Base-by-base conservation (phyloP, 2,329 filamentous ascomycete genomes). In the Alternaria conjuncta region DNA sequence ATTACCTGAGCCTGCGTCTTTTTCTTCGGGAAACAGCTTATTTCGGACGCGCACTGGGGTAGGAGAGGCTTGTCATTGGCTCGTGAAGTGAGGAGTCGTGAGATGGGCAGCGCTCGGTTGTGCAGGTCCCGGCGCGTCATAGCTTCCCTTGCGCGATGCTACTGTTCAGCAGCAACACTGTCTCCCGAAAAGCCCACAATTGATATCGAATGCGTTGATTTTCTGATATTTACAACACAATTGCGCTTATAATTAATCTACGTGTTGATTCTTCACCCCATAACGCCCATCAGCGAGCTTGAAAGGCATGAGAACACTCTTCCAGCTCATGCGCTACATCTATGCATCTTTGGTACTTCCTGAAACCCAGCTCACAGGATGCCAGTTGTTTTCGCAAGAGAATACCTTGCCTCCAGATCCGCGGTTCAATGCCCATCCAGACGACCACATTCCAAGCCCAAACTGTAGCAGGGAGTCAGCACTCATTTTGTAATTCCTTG, bases 371-470 rank as follows among this genome's bases (percentile, higher is more conserved):
- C 68, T 71, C 4, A 64, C 54, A 21, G 72, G 70, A n/a, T 64
- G 65, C 72, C 72, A 76, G 44, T 77, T 78, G 45, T 76, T 67
- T 4, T 61, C 71, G 58, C 76, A 79, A 3, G 74, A 75, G 51
- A 78, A 79, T 1, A 69, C 64, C 25, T 71, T 68, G 2, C 75
- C 76, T 5, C 68, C 73, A 12, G 67, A 62, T 4, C 75, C 73
- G 10, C 66, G 57, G 3, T 58, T 55, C 12, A 78, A 60, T 28
- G 71, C 74, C 26, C 49, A 43, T 6, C 73, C 71, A 3, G 75
- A 78, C 9, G 74, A 64, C 65, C 71, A 79, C 70, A 78, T 70
- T 2, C 76, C 74, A 28, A 77, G 44, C 30, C 61, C 60, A 32
- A 75, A 77, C 74, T 78, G 20, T 23, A 28, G n/a, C 47, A 21